These are phyloP conservation scores for Pyrenopolyporus hunteri DNA, from an alignment of 495 filamentous ascomycete species.

Conservation along the genomic window DNA sequence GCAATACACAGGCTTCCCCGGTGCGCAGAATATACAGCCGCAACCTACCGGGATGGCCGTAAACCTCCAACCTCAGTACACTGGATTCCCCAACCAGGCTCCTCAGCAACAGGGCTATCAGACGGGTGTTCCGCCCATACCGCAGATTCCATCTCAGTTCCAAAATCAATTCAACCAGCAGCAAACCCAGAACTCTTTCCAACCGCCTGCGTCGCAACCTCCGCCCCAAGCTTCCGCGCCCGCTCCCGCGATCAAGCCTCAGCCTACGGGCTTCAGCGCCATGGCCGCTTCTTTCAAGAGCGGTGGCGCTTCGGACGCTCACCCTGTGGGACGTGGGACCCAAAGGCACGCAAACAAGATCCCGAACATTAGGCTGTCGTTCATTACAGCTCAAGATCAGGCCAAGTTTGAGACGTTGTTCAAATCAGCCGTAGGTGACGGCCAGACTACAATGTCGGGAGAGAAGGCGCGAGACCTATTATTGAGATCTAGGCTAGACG, in stretches of 20 bases:
- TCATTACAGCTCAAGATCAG: constrained; percentile 94
- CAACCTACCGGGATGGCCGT: constrained; percentile 55
- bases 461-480: constrained; percentile 91
- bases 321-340: constrained; percentile 55
- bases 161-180: constrained; percentile 55
- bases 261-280: constrained; percentile 74
- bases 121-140: constrained; percentile 60
- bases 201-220: constrained; percentile 39
- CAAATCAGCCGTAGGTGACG: constrained; percentile 88
- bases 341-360: constrained; percentile 66
- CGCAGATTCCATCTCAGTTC: constrained; percentile 61
- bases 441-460: constrained; percentile 83
- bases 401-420: constrained; percentile 98
- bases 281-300: constrained; percentile 86
- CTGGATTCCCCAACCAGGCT: constrained; percentile 57
- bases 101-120: constrained; percentile 53
- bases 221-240: constrained; percentile 44
- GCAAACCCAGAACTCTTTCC: constrained; percentile 52
- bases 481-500: constrained; percentile 82
- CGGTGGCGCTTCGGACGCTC: constrained; percentile 57
- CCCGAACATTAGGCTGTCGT: constrained; percentile 93
- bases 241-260: constrained; percentile 64
- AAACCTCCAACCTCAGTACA: constrained; percentile 63
- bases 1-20: constrained; percentile 64
- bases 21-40: constrained; percentile 54